phyloP scores from a whole-genome alignment of 805 yeast species.

The Citeromyces matritensis region DNA sequence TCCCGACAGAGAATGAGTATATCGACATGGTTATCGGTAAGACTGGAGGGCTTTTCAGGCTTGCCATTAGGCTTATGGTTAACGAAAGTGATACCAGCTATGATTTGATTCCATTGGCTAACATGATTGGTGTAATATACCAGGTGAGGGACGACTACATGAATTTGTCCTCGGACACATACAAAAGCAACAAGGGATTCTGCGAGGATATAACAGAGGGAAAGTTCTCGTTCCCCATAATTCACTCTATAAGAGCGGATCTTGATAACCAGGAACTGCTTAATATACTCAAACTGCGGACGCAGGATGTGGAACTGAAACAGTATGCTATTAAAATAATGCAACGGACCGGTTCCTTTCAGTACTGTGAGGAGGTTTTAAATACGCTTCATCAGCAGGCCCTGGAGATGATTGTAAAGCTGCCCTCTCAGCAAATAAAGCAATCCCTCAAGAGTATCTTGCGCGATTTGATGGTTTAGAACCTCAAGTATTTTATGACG shows the following conservation, averaged over 20 bases:
- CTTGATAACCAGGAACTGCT: constrained; percentile 21
- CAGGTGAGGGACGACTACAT: constrained; percentile 79
- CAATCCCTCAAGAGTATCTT: constrained; percentile 1
- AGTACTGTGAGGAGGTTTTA: constrained; percentile 18
- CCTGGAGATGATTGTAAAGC: constrained; percentile 7
- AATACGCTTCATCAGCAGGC: constrained; percentile 11
- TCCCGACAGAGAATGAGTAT: constrained; percentile 55
- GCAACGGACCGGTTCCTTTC: constrained; percentile 22
- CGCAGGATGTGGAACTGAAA: constrained; percentile 34
- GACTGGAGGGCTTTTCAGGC: constrained; percentile 79
- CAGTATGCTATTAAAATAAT: constrained; percentile 32
- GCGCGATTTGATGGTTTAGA: too few relatives aligned
- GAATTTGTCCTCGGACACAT: constrained; percentile 40
- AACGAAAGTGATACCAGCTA: constrained; percentile 4
- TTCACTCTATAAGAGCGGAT: constrained; percentile 39
- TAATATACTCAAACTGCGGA: constrained; percentile 35
- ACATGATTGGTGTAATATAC: constrained; percentile 66
- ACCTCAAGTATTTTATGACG: too few relatives aligned
- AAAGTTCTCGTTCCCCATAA: constrained; percentile 73
- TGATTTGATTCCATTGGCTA: constrained; percentile 45
- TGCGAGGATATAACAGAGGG: constrained; percentile 87
- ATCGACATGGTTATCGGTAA: constrained; percentile 72
- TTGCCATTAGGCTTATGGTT: constrained; percentile 55
- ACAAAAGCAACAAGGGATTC: constrained; percentile 53
- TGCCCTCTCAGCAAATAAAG: constrained; percentile 3